These are phyloP conservation scores for Fusarium marasasianum DNA, from an alignment of 2,329 filamentous ascomycete genomes.

Conservation along the genomic window DNA sequence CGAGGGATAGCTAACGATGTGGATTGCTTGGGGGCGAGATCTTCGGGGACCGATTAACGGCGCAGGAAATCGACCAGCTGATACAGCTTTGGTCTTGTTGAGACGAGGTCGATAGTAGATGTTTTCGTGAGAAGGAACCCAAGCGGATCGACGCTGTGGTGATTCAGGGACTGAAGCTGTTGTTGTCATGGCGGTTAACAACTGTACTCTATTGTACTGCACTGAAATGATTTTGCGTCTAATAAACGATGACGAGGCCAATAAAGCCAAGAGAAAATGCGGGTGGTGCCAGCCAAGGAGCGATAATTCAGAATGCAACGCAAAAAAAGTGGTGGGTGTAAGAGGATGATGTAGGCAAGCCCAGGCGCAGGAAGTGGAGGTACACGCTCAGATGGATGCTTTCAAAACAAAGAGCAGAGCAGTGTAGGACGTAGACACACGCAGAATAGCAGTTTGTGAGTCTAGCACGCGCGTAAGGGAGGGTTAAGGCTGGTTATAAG, in stretches of 20 bases:
- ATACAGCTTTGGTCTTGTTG: constrained; percentile 36
- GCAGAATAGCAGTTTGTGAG: background rate
- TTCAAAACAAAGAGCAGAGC: constrained; percentile 24
- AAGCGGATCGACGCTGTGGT: constrained; percentile 36
- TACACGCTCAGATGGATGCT: constrained; percentile 10
- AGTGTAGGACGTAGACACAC: background rate
- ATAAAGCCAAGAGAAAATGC: constrained; percentile 32
- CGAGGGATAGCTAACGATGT: constrained; percentile 54
- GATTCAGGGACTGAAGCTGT: constrained; percentile 19
- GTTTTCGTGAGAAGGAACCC: constrained; percentile 41
- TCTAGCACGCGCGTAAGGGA: constrained; percentile 11
- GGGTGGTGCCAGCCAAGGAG: constrained; percentile 35
- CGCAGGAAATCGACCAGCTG: constrained; percentile 44
- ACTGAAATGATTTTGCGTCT: background rate
- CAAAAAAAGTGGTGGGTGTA: constrained; percentile 16
- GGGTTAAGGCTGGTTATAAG: constrained; percentile 27
- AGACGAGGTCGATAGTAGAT: constrained; percentile 43
- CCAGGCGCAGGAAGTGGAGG: background rate
- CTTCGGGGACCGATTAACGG: constrained; percentile 53
- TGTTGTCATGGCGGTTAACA: constrained; percentile 41
- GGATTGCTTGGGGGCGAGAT: constrained; percentile 53
- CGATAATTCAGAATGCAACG: constrained; percentile 18
- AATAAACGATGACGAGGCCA: constrained; percentile 33
- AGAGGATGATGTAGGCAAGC: constrained; percentile 1
- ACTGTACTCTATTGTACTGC: constrained; percentile 7